A percentile compares a stretch with the other conserved stretches of the same genome.
These are phyloP conservation scores for Boletus sensibilis DNA, from an alignment of 768 basidiomycete genomes.

Conservation along the genomic window DNA sequence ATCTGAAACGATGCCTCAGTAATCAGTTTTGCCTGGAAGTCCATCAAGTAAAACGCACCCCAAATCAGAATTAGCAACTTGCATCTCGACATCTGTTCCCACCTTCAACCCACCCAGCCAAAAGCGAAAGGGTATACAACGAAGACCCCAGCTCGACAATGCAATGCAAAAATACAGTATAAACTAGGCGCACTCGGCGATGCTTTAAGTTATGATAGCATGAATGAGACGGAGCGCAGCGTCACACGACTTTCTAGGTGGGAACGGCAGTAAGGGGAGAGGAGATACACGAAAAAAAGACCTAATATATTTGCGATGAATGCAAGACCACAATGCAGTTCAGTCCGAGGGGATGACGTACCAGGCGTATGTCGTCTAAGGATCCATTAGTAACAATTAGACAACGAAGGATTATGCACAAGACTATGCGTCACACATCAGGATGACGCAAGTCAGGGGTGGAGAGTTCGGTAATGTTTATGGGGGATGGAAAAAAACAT, in stretches of 20 bases:
- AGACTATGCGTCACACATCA: not conserved
- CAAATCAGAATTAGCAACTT: not conserved
- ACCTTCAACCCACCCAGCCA: not conserved
- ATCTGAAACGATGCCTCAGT: not conserved
- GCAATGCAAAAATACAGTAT: conserved; percentile 8
- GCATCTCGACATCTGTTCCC: not conserved
- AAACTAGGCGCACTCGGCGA: conserved; percentile 13
- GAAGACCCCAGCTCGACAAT: not conserved
- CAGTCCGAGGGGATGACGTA: conserved; percentile 2
- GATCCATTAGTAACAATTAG: conserved; percentile 2
- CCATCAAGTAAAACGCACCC: not conserved
- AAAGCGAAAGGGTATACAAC: not conserved
- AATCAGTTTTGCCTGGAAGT: not conserved
- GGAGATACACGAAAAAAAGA: not conserved
- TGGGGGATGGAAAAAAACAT: not conserved
- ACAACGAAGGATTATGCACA: not conserved
- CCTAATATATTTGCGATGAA: conserved; percentile 9
- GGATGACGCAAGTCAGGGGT: not conserved
- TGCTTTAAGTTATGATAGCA: conserved; percentile 7
- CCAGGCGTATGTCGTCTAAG: conserved; percentile 1
- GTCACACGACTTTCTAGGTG: not conserved
- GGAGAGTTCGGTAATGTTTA: not conserved
- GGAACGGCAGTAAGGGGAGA: not conserved
- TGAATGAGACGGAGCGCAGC: not conserved
- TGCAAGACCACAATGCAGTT: not conserved